Percentiles rank a stretch among this genome's conserved stretches.
Evolutionary conservation across 2,329 filamentous ascomycete species (phyloP).

Genomic region (Lasiodiplodia gonubiensis): DNA sequence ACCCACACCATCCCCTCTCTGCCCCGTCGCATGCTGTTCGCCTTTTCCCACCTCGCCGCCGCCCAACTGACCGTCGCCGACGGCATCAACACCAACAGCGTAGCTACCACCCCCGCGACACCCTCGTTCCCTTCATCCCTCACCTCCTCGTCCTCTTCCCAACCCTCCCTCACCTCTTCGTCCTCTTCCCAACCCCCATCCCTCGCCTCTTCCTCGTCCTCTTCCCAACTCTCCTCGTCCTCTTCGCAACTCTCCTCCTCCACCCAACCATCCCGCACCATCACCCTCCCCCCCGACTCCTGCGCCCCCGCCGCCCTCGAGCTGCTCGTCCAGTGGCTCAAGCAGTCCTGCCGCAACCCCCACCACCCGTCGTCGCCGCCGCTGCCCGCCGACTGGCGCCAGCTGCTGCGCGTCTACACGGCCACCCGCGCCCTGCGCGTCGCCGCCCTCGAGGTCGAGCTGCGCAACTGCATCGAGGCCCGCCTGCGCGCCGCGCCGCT

Average conservation of each 20-base stretch:
- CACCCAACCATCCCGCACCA: not conserved
- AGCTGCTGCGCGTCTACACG: not conserved
- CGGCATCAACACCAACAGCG: not conserved
- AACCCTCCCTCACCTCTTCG: not conserved
- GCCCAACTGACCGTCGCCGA: conserved; percentile 10
- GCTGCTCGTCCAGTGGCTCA: not conserved
- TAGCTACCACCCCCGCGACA: not conserved
- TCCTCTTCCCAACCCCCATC: not conserved
- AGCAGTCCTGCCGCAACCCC: not conserved
- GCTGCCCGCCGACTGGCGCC: not conserved
- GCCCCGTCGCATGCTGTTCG: conserved; percentile 25
- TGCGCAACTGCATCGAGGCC: not conserved
- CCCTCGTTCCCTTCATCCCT: not conserved
- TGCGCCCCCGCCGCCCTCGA: conserved; percentile 8
- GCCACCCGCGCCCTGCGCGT: not conserved
- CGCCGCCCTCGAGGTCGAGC: not conserved
- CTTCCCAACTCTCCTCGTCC: not conserved
- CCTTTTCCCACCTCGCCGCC: conserved; percentile 12
- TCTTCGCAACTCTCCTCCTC: not conserved
- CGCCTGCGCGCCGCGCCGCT: not conserved
- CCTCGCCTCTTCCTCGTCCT: not conserved
- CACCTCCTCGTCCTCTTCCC: not conserved
- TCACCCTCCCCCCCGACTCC: conserved; percentile 9
- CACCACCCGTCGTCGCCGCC: not conserved
- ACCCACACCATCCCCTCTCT: conserved; percentile 19